Evolutionary conservation across 2,329 filamentous ascomycete species (phyloP).

Genomic region (Ceratocystis colombiana): DNA sequence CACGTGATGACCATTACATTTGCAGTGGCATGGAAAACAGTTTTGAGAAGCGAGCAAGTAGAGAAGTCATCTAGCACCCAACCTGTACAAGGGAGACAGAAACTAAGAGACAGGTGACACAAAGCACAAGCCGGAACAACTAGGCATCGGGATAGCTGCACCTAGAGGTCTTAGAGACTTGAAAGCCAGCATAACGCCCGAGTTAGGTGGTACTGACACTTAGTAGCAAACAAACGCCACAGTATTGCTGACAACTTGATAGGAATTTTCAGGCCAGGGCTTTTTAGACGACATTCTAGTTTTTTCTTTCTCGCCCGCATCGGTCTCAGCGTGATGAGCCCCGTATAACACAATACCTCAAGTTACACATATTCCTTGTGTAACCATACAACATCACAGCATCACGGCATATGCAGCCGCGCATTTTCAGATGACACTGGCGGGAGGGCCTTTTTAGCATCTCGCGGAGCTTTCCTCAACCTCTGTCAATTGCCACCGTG

Average conservation of each 20-base stretch:
- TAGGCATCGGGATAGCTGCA: neutral
- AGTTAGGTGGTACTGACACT: neutral
- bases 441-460: neutral
- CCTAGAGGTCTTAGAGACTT: neutral
- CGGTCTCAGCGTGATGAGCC: neutral
- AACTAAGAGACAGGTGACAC: neutral
- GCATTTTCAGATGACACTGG: constrained; percentile 8
- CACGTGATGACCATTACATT: neutral
- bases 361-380: constrained; percentile 1
- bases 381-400: neutral
- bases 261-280: no score
- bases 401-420: neutral
- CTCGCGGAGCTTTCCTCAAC: neutral
- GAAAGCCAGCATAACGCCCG: constrained; percentile 6
- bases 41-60: constrained; percentile 10
- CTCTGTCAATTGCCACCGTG: neutral
- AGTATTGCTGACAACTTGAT: neutral
- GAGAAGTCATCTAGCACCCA: neutral
- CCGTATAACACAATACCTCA: neutral
- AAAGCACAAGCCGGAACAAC: neutral
- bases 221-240: neutral
- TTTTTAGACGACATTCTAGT: no score
- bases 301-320: no score
- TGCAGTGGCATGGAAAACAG: neutral
- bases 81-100: neutral